Percentiles rank a stretch among this genome's conserved stretches.
These are phyloP conservation scores for Xylaria sp. DNA, from an alignment of 2,329 filamentous ascomycete species.

Conservation along the genomic window DNA sequence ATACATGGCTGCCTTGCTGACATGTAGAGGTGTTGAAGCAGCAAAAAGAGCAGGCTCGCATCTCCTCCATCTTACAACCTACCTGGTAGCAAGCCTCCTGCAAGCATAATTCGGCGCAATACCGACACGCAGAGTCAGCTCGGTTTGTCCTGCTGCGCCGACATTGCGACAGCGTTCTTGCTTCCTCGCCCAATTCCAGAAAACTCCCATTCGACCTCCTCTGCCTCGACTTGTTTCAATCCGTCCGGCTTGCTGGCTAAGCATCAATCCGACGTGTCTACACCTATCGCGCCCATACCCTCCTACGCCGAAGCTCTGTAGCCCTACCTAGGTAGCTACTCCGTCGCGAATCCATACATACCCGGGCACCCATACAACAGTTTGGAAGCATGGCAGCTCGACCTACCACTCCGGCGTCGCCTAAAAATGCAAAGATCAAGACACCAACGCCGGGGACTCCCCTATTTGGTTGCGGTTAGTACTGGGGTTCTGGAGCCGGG, in stretches of 20 bases:
- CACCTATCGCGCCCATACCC: background rate
- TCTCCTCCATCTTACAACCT: background rate
- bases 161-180: background rate
- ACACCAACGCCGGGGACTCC: slow-evolving; percentile 60
- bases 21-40: too few relatives aligned
- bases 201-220: too few relatives aligned
- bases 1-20: too few relatives aligned
- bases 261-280: background rate
- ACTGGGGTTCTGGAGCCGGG: slow-evolving; percentile 1
- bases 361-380: background rate
- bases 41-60: background rate
- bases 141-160: background rate
- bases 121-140: background rate
- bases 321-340: background rate
- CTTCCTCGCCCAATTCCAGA: background rate
- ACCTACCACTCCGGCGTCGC: slow-evolving; percentile 38
- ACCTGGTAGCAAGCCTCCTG: too few relatives aligned
- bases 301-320: background rate
- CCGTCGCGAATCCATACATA: background rate
- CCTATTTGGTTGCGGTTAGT: slow-evolving; percentile 66
- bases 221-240: background rate
- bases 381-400: slow-evolving; percentile 34
- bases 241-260: background rate
- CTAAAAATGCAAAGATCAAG: slow-evolving; percentile 62
- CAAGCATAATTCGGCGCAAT: background rate